A percentile compares a stretch with the other conserved stretches of the same genome.
phyloP scores from a whole-genome alignment of 345 rosid genomes.

The Diplotaxis tenuifolia region DNA sequence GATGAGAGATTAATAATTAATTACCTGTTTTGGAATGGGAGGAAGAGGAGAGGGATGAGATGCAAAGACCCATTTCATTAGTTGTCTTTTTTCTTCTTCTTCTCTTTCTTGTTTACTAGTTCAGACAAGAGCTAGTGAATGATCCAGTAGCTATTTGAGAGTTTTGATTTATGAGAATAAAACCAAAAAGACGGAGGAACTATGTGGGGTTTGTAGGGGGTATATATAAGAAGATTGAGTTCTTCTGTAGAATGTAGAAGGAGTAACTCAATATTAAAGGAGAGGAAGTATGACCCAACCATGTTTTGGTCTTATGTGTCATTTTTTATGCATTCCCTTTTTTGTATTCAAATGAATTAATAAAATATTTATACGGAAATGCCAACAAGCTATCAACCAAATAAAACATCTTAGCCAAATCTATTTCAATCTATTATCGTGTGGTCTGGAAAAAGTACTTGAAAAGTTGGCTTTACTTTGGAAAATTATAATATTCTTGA shows the following conservation, averaged over 20 bases:
- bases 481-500: background rate
- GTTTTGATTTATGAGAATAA: background rate
- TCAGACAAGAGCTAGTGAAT: constrained; percentile 28
- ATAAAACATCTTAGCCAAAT: background rate
- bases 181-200: background rate
- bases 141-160: background rate
- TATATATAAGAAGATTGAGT: background rate
- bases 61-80: constrained; percentile 28
- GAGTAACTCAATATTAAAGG: background rate
- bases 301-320: background rate
- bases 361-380: background rate
- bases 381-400: background rate
- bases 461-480: background rate
- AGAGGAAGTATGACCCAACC: constrained; percentile 18
- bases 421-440: background rate
- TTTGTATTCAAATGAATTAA: background rate
- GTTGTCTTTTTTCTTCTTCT: constrained; percentile 1
- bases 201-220: background rate
- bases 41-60: constrained; percentile 8
- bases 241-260: background rate
- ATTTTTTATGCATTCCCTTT: background rate
- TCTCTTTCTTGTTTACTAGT: constrained; percentile 9
- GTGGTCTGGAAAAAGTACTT: background rate
- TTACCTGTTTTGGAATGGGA: constrained; percentile 18
- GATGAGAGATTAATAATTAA: constrained; percentile 2